phyloP scores from a whole-genome alignment of 495 filamentous ascomycete species.

The Neurospora terricola region DNA sequence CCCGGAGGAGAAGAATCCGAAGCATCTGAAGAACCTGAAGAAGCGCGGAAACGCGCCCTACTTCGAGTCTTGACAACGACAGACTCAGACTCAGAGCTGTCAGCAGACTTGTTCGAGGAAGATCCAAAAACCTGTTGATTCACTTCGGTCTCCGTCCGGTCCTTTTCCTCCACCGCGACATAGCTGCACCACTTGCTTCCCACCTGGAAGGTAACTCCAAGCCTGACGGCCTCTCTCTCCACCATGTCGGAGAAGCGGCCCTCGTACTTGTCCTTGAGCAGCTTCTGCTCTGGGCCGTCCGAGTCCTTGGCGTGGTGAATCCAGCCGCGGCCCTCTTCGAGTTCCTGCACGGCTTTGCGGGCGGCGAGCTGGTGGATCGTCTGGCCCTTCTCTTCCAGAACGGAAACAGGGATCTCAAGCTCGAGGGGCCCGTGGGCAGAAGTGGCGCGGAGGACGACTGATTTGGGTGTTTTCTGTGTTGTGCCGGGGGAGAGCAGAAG shows the following conservation, averaged over 20 bases:
- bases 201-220: constrained; percentile 55
- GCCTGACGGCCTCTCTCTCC: constrained; percentile 49
- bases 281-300: constrained; percentile 23
- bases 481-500: constrained; percentile 46
- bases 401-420: constrained; percentile 51
- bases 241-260: constrained; percentile 44
- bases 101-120: not conserved
- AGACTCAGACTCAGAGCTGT: not conserved
- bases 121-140: not conserved
- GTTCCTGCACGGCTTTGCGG: constrained; percentile 53
- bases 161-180: constrained; percentile 48
- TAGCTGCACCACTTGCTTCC: constrained; percentile 62
- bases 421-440: constrained; percentile 45
- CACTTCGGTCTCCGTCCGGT: not conserved
- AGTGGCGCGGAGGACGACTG: constrained; percentile 46
- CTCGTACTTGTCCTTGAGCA: constrained; percentile 38
- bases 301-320: constrained; percentile 39
- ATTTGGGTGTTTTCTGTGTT: constrained; percentile 35
- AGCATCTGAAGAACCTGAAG: not conserved
- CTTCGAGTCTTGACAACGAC: not conserved
- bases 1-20: not conserved
- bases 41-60: not conserved
- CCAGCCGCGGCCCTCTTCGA: constrained; percentile 63
- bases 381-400: constrained; percentile 34
- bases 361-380: constrained; percentile 64